Evolutionary conservation across 176 grass and related monocot genomes (phyloP).

Genomic region (Aegilops bicornis): DNA sequence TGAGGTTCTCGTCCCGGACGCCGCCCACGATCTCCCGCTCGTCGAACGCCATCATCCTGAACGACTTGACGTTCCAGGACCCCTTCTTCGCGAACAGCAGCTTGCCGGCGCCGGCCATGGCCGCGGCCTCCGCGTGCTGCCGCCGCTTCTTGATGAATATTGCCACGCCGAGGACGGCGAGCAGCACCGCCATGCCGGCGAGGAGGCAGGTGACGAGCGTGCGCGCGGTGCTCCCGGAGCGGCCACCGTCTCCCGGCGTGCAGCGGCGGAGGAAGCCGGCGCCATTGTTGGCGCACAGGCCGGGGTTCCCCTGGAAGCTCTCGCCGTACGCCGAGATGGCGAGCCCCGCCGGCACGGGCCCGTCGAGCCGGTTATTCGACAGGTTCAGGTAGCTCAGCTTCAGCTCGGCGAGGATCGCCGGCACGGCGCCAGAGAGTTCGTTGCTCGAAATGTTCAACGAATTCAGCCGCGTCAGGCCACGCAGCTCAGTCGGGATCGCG

Average conservation of each 20-base stretch:
- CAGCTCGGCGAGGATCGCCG: slow-evolving; percentile 49
- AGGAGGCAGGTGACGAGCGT: slow-evolving; percentile 56
- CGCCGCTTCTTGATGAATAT: slow-evolving; percentile 48
- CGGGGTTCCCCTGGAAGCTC: slow-evolving; percentile 70
- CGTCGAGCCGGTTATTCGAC: slow-evolving; percentile 56
- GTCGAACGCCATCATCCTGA: slow-evolving; percentile 68
- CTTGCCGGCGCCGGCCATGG: not conserved
- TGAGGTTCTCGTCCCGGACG: slow-evolving; percentile 76
- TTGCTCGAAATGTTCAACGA: slow-evolving; percentile 64
- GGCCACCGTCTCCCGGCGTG: not conserved
- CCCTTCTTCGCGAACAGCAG: slow-evolving; percentile 52
- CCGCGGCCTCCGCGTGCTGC: slow-evolving; percentile 4
- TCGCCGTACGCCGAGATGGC: slow-evolving; percentile 61
- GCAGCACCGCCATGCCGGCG: slow-evolving; percentile 30
- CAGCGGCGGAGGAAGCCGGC: slow-evolving; percentile 44
- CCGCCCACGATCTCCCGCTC: slow-evolving; percentile 69
- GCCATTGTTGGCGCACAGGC: slow-evolving; percentile 51
- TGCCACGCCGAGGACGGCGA: slow-evolving; percentile 45
- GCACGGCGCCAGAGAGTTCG: slow-evolving; percentile 57
- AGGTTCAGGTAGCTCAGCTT: slow-evolving; percentile 73
- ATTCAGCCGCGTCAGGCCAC: slow-evolving; percentile 51
- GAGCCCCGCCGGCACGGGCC: slow-evolving; percentile 50
- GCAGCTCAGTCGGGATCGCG: slow-evolving; percentile 53
- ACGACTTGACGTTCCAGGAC: slow-evolving; percentile 83
- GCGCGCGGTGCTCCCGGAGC: slow-evolving; percentile 21